Base-by-base conservation (phyloP, 331 rosid genomes). In the Quercus phellos region DNA sequence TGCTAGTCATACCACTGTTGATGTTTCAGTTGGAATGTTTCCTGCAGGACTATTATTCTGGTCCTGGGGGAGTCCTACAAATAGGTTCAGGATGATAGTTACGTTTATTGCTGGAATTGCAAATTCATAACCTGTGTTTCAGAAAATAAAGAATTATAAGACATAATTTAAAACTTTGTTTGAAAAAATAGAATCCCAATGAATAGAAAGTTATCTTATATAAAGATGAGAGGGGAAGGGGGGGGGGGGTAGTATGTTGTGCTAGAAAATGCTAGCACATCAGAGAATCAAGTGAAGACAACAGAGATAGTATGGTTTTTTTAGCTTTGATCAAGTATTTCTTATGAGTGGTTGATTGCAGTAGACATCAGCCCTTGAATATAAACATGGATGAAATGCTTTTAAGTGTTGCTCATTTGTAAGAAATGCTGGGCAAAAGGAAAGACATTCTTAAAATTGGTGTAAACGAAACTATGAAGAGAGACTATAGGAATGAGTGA, bases 61-160 rank as follows among this genome's bases (percentile, higher is more conserved):
- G 21, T 54, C 21, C 58, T 4, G n/a, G 21, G 58, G 18, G 11
- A 18, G 22, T 54, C 18, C 22, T 3, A 5, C 22, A 54, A 5
- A 54, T 54, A 54, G 18, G 9, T 54, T 16, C 58, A 3, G 58
- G 58, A 54, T 18, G 58, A 54, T 14, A 54, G 9, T 54, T 18
- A 16, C 19, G 0, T 54, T 18, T n/a, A 1, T 2, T 0, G 5
- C 58, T 0, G 22, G 21, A 54, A 17, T 0, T 5, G 58, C 4
- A 54, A 14, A 54, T 54, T 54, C 8, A n/a, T 54, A n/a, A 54
- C 18, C 19, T 16, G 58, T n/a, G 21, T 6, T 54, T 16, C 21
- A 54, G 21, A 54, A 14, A 54, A 54, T n/a, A 18, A 46, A 46
- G 5, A 46, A 46, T 46, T 46, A 46, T 46, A 46, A 12, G 14